Conservation (phyloP, 306 rosid genomes). For the Rosa multiflora region DNA sequence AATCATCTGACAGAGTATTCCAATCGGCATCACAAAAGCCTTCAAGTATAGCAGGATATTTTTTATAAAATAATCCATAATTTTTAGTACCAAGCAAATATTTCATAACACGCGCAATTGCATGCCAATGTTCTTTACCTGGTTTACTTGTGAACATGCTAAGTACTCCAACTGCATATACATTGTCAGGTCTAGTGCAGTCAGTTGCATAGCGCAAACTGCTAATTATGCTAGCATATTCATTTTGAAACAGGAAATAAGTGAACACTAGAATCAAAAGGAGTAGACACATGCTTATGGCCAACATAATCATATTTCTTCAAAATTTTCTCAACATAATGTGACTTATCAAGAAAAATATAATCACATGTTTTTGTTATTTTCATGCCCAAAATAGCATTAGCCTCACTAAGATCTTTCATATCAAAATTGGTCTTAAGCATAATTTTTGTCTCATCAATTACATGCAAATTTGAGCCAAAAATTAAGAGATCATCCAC, state of each 20-base stretch:
- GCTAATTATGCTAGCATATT: neutral
- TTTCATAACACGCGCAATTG: neutral
- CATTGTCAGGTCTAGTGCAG: neutral
- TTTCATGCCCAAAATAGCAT: neutral
- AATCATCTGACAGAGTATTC: neutral
- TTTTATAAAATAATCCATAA: conserved; percentile 3
- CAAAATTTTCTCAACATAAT: conserved; percentile 6
- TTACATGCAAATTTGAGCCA: neutral
- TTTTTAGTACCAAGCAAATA: neutral
- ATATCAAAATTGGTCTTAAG: neutral
- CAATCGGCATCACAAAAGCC: neutral
- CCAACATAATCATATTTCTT: neutral
- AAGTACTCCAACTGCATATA: neutral
- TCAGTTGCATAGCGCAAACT: neutral
- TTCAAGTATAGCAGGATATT: neutral
- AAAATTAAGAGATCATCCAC: neutral
- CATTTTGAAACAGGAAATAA: neutral
- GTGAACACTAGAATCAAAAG: conserved; percentile 2
- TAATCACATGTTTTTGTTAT: neutral
- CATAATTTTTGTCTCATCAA: neutral
- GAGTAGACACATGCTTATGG: neutral
- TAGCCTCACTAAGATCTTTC: too few species aligned
- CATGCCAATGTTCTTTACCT: conserved; percentile 1
- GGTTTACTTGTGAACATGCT: neutral
- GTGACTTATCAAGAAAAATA: conserved; percentile 9